Base-by-base conservation (phyloP, 164 flowering plant species). In the Taxillus chinensis region DNA sequence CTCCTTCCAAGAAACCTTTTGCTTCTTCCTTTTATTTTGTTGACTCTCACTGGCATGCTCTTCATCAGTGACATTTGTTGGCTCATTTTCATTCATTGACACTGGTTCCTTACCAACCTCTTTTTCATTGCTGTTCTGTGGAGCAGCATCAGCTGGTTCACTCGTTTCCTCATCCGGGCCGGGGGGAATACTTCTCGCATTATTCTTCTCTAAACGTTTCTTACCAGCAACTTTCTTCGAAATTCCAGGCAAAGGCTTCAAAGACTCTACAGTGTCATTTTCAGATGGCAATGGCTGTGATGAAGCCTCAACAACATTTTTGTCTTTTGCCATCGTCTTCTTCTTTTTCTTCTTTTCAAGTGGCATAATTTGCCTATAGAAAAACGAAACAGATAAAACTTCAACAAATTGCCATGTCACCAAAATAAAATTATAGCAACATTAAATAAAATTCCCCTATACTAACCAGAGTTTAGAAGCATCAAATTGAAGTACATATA, bases 191-290 rank as follows among this genome's bases (percentile, higher is more conserved):
- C 16, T 62, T 39, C 50, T 45, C 3, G 11, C 66, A 39, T 71
- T 68, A 40, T 61, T 65, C 17, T 54, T 16, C 12, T 67, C 71
- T 45, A 58, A 40, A 13, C 52, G 16, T 2, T 60, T 71, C 60
- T 58, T 64, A 41, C 54, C 52, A 3, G 48, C 8, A 45, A 69
- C 4, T 60, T 68, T 76, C 68, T 84, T 78, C 45, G 41, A 61
- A 15, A 70, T 73, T 55, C 71, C 75, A 55, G 56, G 63, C 62
- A 57, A 48, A 4, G 72, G 76, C 74, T 74, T 83, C 68, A 80
- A 69, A 54, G 64, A 62, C 38, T 69, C 71, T 43, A 70, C 63
- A 50, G 63, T 65, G 63, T 48, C 70, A 60, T 65, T 70, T 60
- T 55, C 65, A 27, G 75, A 68, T 39, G 72, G 38, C 52, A 60